Evolutionary conservation across 176 grass and related monocot genomes (phyloP).

Genomic region (Bonia amplexicaulis): DNA sequence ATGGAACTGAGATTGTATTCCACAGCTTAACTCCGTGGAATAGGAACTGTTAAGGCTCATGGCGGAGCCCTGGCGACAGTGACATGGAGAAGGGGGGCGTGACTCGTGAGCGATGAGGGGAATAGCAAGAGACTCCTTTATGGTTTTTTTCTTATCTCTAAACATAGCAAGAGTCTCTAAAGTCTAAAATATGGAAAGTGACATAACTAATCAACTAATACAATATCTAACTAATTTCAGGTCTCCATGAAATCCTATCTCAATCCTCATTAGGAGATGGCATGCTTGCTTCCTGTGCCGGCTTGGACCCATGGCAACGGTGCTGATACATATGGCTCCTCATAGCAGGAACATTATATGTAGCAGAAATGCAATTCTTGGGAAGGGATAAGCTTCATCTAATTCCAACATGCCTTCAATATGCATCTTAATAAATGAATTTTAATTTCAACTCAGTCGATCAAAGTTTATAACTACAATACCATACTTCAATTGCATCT

Average conservation of each 20-base stretch:
- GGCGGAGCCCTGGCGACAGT: not conserved
- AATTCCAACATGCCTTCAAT: not conserved
- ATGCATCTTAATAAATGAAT: not conserved
- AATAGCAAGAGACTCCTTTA: not conserved
- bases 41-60: not conserved
- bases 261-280: not conserved
- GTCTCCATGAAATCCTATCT: not conserved
- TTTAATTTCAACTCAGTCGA: not conserved
- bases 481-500: not conserved
- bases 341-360: not conserved
- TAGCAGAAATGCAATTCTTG: not conserved
- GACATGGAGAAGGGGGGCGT: not conserved
- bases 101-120: no score
- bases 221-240: not conserved
- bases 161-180: not conserved
- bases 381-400: not conserved
- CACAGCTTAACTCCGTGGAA: not conserved
- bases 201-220: not conserved
- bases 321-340: not conserved
- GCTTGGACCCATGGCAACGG: not conserved
- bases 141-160: not conserved
- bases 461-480: not conserved
- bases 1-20: not conserved
- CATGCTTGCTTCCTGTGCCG: not conserved
- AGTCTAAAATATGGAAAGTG: not conserved